Conservation (phyloP, 2,329 filamentous ascomycete genomes). For the Aspergillus thermomutatus region DNA sequence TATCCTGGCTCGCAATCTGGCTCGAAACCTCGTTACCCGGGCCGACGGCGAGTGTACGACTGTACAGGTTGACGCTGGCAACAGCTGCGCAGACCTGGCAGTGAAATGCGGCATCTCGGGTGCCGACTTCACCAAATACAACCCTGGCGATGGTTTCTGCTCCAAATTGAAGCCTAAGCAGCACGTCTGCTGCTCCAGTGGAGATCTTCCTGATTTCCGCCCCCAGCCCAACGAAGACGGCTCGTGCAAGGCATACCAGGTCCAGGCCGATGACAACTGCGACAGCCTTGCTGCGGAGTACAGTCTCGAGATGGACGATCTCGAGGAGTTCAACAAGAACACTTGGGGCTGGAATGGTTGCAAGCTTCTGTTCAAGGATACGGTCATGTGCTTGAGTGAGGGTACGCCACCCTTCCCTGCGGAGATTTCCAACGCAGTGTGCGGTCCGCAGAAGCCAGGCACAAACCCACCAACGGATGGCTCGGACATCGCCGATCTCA, state of each 20-base stretch:
- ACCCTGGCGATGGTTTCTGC: conserved; percentile 23
- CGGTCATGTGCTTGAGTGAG: conserved; percentile 40
- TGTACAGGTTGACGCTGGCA: conserved; percentile 19
- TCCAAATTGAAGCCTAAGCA: conserved; percentile 31
- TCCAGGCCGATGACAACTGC: conserved; percentile 33
- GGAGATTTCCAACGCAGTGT: conserved; percentile 35
- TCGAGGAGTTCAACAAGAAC: conserved; percentile 37
- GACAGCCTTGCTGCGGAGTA: conserved; percentile 1
- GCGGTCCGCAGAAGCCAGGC: conserved; percentile 45
- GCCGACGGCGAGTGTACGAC: neutral
- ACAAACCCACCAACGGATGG: conserved; percentile 31
- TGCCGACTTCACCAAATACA: conserved; percentile 39
- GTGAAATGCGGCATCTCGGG: conserved; percentile 38
- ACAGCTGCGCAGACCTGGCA: conserved; percentile 39
- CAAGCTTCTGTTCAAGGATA: conserved; percentile 21
- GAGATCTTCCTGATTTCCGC: conserved; percentile 31
- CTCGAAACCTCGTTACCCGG: neutral
- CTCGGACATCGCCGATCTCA: conserved; percentile 36
- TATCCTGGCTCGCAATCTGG: neutral
- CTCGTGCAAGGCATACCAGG: conserved; percentile 31
- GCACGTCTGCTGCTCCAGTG: conserved; percentile 35
- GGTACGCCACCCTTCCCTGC: conserved; percentile 43
- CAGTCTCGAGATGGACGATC: conserved; percentile 15
- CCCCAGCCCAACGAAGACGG: conserved; percentile 35
- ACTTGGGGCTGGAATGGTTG: conserved; percentile 45